phyloP scores from a whole-genome alignment of 1,284 basidiomycete species.

The Neotropicomus parvogracilis region DNA sequence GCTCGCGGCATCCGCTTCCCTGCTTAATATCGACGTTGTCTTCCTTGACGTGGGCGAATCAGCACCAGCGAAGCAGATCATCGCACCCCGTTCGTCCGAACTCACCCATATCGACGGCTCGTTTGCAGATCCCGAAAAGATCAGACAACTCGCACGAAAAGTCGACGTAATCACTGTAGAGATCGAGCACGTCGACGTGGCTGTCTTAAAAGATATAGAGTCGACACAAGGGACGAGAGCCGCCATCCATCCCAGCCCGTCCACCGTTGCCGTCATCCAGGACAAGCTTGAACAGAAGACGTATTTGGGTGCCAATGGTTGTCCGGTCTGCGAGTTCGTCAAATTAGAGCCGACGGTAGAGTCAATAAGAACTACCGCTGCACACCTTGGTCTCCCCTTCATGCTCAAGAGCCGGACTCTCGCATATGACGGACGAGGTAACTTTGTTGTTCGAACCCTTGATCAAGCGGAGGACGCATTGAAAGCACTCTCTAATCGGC shows the following conservation, averaged over 20 bases:
- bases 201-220: conserved; percentile 69
- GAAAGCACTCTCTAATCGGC: conserved; percentile 57
- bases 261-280: conserved; percentile 87
- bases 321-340: conserved; percentile 76
- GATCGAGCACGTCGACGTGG: conserved; percentile 94
- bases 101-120: conserved; percentile 83
- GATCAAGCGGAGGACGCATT: conserved; percentile 64
- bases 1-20: conserved; percentile 88
- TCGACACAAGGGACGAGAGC: conserved; percentile 39
- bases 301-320: conserved; percentile 58
- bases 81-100: conserved; percentile 49
- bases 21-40: conserved; percentile 84
- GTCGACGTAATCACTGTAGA: conserved; percentile 94
- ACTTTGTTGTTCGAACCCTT: conserved; percentile 71
- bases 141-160: conserved; percentile 74
- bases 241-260: conserved; percentile 81
- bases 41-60: conserved; percentile 82
- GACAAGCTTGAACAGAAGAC: conserved; percentile 93
- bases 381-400: conserved; percentile 76
- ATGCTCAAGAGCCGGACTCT: conserved; percentile 96
- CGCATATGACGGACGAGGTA: conserved; percentile 96
- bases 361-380: conserved; percentile 54
- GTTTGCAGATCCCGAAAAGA: conserved; percentile 81
- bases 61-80: conserved; percentile 90
- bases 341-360: conserved; percentile 54